phyloP scores from a whole-genome alignment of 2,329 filamentous ascomycete genomes.

The Lachnellula arida region DNA sequence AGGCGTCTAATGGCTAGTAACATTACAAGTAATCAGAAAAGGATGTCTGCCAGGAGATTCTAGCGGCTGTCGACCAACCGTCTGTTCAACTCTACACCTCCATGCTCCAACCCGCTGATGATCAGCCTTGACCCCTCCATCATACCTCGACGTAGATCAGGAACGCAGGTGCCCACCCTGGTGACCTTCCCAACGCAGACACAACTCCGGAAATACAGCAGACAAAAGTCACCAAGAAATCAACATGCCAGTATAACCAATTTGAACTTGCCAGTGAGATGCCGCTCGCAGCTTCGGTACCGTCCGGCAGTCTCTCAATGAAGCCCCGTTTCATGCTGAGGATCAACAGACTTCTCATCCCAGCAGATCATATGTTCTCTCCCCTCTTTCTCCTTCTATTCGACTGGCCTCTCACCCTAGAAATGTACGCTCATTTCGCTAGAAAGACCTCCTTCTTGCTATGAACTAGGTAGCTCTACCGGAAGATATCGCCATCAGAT shows the following conservation, averaged over 20 bases:
- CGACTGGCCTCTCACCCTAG: constrained; percentile 8
- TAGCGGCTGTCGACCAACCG: background rate
- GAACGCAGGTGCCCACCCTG: background rate
- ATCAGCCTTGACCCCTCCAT: background rate
- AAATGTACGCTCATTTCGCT: constrained; percentile 13
- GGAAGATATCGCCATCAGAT: constrained; percentile 1
- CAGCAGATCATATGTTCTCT: constrained; percentile 6
- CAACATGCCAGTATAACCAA: no score
- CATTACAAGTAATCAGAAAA: background rate
- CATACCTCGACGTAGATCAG: background rate
- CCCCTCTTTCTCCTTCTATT: background rate
- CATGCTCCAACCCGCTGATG: background rate
- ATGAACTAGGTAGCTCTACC: constrained; percentile 2
- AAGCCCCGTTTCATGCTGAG: constrained; percentile 11
- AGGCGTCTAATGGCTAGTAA: background rate
- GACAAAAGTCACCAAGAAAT: background rate
- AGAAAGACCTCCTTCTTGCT: constrained; percentile 14
- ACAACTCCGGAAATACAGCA: constrained; percentile 4
- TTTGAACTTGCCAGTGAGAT: background rate
- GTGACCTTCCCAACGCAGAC: constrained; percentile 9
- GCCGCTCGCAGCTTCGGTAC: background rate
- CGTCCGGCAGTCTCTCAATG: constrained; percentile 7
- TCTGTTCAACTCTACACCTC: no score
- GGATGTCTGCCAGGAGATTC: background rate
- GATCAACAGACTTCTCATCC: constrained; percentile 4